Percentiles rank a stretch among this genome's conserved stretches.
These are phyloP conservation scores for Allium sativum DNA, from an alignment of 106 monocot species.

Conservation along the genomic window DNA sequence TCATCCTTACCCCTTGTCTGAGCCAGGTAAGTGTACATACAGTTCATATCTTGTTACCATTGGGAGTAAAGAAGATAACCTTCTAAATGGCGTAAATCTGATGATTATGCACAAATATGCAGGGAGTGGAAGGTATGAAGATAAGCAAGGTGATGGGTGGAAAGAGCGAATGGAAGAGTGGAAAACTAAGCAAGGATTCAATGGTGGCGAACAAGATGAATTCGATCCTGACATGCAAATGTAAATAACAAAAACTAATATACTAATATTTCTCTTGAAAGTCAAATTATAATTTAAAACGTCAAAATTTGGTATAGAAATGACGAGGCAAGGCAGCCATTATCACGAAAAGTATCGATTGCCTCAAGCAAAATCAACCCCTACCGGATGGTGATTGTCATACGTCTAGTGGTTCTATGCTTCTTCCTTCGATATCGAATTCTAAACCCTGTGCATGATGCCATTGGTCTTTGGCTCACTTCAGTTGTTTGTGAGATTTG, in stretches of 20 bases:
- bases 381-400: constrained; percentile 80
- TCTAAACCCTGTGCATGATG: constrained; percentile 75
- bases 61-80: too few species aligned
- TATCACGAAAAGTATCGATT: constrained; percentile 84
- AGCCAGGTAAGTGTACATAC: constrained; percentile 35
- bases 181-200: constrained; percentile 63
- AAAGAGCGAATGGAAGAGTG: constrained; percentile 85
- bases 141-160: constrained; percentile 56
- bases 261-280: neutral
- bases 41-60: neutral
- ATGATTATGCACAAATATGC: neutral
- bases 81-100: too few species aligned
- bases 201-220: constrained; percentile 48
- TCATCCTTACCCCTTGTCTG: constrained; percentile 75
- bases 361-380: constrained; percentile 93
- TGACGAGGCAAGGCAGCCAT: constrained; percentile 85
- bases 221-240: constrained; percentile 69
- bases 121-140: constrained; percentile 71
- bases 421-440: constrained; percentile 86
- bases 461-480: constrained; percentile 78
- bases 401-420: constrained; percentile 68
- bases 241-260: constrained; percentile 19
- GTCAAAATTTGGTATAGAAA: constrained; percentile 27
- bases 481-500: constrained; percentile 91
- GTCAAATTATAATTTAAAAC: neutral